Evolutionary conservation across 768 basidiomycete species (phyloP), one percentile per base, ranked within the genome.

Genomic region (Pleurotus tuoliensis): DNA sequence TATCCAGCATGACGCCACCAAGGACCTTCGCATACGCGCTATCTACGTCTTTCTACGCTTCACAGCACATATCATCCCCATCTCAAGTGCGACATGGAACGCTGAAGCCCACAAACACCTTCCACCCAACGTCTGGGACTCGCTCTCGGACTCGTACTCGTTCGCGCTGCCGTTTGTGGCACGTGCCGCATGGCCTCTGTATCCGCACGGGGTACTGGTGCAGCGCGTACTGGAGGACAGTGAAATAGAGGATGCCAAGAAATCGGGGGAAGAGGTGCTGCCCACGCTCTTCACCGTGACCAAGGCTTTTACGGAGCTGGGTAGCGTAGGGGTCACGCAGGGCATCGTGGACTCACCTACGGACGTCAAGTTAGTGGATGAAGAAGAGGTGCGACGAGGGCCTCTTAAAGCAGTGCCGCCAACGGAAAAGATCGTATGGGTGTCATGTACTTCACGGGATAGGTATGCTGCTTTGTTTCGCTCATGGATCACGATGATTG

Each of bases 91-190:
- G 2, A 20, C 18, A 4, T 20, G 20, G 51, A 41, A 41, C 37
- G 18, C 38, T 4, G 51, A 53, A 15, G 11, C 16, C 8, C 41
- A 40, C 39, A 53, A 39, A 20, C 34, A 41, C 20, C 51, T 53
- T n/a, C 51, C 51, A 8, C 51, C 51, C 20, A 41, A 22, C 4
- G 38, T 53, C 37, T 53, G 51, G 51, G 51, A 53, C 18, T 53
- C 51, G 34, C 39, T 53, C 12, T 40, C 37, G 15, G 51, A 53
- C 20, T 53, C 51, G 9, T 90, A 86, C 63, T 88, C 88, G 1
- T 87, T 92, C 66, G 82, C 87, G 25, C 71, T 94, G 3, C 92
- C 92, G 0, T 94, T 94, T 64, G 80, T 90, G 56, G 88, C 91
- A 3, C 78, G 86, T 38, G 82, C 77, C 58, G 91, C 88, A 1